Conservation (phyloP, 148 eudicot genomes). For the Arctostaphylos glauca region DNA sequence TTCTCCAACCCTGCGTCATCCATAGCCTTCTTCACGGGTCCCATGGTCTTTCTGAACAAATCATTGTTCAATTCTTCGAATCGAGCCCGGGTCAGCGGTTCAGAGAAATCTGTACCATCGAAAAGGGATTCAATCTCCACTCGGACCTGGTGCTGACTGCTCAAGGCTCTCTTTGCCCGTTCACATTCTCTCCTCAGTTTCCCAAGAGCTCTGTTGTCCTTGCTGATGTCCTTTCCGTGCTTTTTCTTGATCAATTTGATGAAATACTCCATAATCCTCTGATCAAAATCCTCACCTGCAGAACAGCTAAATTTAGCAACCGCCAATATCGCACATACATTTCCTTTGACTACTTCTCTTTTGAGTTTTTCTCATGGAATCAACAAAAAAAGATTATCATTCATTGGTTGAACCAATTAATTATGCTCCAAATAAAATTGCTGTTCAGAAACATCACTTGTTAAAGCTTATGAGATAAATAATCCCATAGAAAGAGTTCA, state of each 20-base stretch:
- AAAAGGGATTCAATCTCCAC: constrained; percentile 41
- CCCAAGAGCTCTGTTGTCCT: constrained; percentile 42
- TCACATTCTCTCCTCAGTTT: constrained; percentile 39
- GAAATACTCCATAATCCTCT: constrained; percentile 40
- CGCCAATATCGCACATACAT: not conserved
- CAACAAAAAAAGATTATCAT: not conserved
- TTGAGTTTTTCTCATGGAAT: not conserved
- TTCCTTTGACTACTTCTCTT: not conserved
- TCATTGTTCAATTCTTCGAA: constrained; percentile 47
- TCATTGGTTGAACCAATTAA: not conserved
- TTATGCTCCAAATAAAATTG: not conserved
- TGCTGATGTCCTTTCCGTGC: constrained; percentile 42
- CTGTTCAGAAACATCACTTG: not conserved
- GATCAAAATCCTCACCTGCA: constrained; percentile 44
- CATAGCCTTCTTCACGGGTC: constrained; percentile 44
- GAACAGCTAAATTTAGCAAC: constrained; percentile 7
- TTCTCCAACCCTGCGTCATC: constrained; percentile 36
- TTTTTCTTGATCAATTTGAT: constrained; percentile 41
- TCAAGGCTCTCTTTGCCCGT: constrained; percentile 40
- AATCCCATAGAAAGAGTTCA: not conserved
- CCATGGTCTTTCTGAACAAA: constrained; percentile 41
- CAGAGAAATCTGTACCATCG: constrained; percentile 41
- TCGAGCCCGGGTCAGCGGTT: constrained; percentile 39
- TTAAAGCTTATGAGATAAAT: not conserved
- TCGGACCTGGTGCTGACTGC: constrained; percentile 42